These are phyloP conservation scores for Fusarium phyllophilum DNA, from an alignment of 2,329 filamentous ascomycete genomes.

Conservation along the genomic window DNA sequence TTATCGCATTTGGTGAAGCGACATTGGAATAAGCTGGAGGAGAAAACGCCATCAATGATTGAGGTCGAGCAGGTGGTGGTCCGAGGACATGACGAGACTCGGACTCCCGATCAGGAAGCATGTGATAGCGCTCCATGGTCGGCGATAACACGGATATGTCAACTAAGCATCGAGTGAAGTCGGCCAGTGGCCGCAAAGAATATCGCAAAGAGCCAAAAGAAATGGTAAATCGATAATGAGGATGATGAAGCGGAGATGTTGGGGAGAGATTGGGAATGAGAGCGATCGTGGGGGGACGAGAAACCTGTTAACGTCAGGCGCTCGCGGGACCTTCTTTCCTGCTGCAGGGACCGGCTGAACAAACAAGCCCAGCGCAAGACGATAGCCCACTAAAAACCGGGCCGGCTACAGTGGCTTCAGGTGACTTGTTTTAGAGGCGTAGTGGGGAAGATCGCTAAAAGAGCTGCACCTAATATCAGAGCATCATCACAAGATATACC, in stretches of 20 bases:
- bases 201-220: neutral
- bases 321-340: conserved; percentile 22
- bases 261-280: conserved; percentile 24
- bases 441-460: conserved; percentile 41
- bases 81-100: conserved; percentile 41
- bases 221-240: neutral
- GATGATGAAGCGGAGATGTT: conserved; percentile 24
- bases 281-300: conserved; percentile 38
- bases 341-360: conserved; percentile 43
- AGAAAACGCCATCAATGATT: conserved; percentile 38
- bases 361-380: conserved; percentile 4
- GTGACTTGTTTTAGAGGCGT: conserved; percentile 21
- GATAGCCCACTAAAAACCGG: conserved; percentile 37
- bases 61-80: conserved; percentile 42
- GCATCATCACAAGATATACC: conserved; percentile 18
- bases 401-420: conserved; percentile 38
- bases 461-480: conserved; percentile 12
- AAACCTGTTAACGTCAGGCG: conserved; percentile 36
- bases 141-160: conserved; percentile 44
- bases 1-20: conserved; percentile 38
- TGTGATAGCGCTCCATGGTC: conserved; percentile 59
- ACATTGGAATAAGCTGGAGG: conserved; percentile 41
- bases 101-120: conserved; percentile 50
- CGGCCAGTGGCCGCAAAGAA: conserved; percentile 29
- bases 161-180: conserved; percentile 39